Percentiles rank a stretch among this genome's conserved stretches.
Evolutionary conservation across 75 land plant genomes (phyloP).

Genomic region (Cupressus sempervirens): DNA sequence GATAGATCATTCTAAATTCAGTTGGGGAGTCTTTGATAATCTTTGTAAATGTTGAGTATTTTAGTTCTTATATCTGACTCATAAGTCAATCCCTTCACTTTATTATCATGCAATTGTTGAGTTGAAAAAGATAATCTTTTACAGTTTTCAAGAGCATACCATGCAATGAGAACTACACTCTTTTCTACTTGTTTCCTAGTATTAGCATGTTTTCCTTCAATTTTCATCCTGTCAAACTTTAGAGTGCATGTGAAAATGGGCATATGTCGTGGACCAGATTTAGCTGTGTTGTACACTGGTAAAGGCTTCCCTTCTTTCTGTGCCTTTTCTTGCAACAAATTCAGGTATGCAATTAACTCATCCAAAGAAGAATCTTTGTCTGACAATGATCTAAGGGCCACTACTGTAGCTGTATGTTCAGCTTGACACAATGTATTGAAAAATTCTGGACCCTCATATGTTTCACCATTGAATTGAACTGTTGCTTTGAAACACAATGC

Average conservation of each 20-base stretch:
- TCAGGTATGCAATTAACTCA: slow-evolving; percentile 42
- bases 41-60: too few relatives aligned
- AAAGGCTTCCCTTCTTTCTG: slow-evolving; percentile 42
- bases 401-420: slow-evolving; percentile 41
- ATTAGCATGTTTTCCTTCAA: slow-evolving; percentile 41
- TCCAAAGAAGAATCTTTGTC: slow-evolving; percentile 28
- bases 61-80: too few relatives aligned
- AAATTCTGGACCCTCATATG: slow-evolving; percentile 30
- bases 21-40: too few relatives aligned
- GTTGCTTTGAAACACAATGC: slow-evolving; percentile 35
- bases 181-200: slow-evolving; percentile 67
- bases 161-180: slow-evolving; percentile 59
- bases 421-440: slow-evolving; percentile 36
- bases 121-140: too few relatives aligned
- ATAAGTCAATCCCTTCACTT: too few relatives aligned
- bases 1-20: too few relatives aligned
- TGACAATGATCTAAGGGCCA: slow-evolving; percentile 31
- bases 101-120: too few relatives aligned
- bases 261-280: slow-evolving; percentile 25
- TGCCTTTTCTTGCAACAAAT: slow-evolving; percentile 43
- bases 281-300: slow-evolving; percentile 40
- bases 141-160: slow-evolving; percentile 35
- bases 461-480: slow-evolving; percentile 34
- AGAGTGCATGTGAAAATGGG: slow-evolving; percentile 47
- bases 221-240: slow-evolving; percentile 34